Base-by-base conservation (phyloP, 106 monocot species). In the Chionographis japonica region DNA sequence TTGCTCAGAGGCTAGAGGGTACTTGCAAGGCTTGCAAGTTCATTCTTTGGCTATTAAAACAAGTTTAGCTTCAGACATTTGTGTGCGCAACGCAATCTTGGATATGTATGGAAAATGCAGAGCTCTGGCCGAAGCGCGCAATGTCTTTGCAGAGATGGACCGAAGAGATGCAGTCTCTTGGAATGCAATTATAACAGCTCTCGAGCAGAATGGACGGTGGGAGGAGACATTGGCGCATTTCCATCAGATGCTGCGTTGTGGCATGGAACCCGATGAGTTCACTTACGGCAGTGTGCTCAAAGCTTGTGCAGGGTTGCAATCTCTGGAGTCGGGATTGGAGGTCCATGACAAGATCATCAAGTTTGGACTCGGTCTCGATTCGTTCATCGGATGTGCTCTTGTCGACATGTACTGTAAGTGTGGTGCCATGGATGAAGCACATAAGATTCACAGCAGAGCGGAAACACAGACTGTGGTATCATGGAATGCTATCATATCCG, bases 91-190 rank as follows among this genome's bases (percentile, higher is more conserved):
- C 78, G 85, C 94, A 37, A 52, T 74, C 38, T 56, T 91, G 63
- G 91, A 95, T 81, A 91, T 95, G 88, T 95, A 95, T 77, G 95
- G 90, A 4, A 97, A 97, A 74, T 92, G 92, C 51, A 53, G 77
- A 70, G 78, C 66, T 81, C 63, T 83, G 35, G 40, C 11, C 17
- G 86, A 78, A 60, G 89, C 89, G 10, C 72, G 61, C 36, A 40
- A 8, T 55, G 51, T 89, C 8, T 97, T 92, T 61, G 60, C 77
- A 17, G 75, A 77, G 52, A 89, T 97, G 86, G 43, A 60, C 2
- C 37, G 16, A 40, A 84, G 72, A 73, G 92, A 97, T 72, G 69
- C 64, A 37, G 81, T 92, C 68, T 92, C 97, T 60, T 92, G 89
- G 89, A 97, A 97, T 69, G 80, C 85, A 16, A 71, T 92, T 46